Conservation (phyloP, 441 rosid species). For the Corymbia citriodora region DNA sequence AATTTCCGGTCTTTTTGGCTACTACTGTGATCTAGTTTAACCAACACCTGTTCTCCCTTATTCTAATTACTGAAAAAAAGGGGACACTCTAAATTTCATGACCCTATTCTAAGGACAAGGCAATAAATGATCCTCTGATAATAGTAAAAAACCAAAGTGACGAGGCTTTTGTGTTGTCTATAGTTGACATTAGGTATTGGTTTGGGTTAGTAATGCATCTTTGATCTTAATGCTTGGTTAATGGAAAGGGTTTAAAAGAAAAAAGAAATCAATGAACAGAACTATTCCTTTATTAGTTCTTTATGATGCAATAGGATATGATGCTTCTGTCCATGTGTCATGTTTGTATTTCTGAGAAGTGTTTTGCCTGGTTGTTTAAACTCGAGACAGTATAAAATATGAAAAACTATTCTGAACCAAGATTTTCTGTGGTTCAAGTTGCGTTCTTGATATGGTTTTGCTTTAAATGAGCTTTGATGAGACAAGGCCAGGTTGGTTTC, state of each 20-base stretch:
- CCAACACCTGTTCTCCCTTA: neutral
- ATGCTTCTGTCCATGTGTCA: neutral
- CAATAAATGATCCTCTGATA: neutral
- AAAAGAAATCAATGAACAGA: neutral
- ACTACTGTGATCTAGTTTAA: neutral
- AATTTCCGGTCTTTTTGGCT: neutral
- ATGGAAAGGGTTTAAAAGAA: neutral
- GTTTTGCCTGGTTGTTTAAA: neutral
- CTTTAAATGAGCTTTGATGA: neutral
- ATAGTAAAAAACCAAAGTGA: neutral
- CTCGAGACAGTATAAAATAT: neutral
- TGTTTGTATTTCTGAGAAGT: neutral
- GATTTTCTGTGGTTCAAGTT: neutral
- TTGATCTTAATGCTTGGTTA: neutral
- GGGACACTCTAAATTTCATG: neutral
- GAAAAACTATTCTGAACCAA: neutral
- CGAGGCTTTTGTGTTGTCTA: neutral
- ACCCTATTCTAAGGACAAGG: neutral
- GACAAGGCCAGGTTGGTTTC: neutral
- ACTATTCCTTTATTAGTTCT: neutral
- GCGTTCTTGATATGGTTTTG: neutral
- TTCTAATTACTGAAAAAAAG: neutral
- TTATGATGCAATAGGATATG: neutral
- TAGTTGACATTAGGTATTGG: neutral
- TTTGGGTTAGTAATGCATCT: neutral